Conservation (phyloP, 768 basidiomycete genomes). For the Leccinum uliginosum region DNA sequence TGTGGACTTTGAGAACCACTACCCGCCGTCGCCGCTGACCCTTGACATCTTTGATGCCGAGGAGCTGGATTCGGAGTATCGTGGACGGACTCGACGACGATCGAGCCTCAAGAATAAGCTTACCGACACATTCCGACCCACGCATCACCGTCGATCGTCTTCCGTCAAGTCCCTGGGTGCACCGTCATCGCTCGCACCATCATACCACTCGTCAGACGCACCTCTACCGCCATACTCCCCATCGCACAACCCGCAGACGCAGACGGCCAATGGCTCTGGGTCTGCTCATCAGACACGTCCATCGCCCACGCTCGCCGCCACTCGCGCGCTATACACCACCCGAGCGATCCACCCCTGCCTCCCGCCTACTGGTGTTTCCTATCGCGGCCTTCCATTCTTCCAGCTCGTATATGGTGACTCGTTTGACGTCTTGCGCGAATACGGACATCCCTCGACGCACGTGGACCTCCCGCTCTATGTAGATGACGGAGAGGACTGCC, state of each 20-base stretch:
- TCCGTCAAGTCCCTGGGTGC: conserved; percentile 32
- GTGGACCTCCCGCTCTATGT: conserved; percentile 71
- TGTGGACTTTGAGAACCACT: conserved; percentile 21
- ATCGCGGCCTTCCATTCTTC: conserved; percentile 77
- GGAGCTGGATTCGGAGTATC: conserved; percentile 22
- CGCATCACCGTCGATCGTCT: conserved; percentile 32
- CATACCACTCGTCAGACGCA: conserved; percentile 19
- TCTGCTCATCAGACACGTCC: conserved; percentile 17
- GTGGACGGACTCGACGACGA: conserved; percentile 27
- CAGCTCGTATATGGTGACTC: conserved; percentile 57
- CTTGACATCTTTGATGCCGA: conserved; percentile 21
- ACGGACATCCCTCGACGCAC: conserved; percentile 74
- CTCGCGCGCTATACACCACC: conserved; percentile 59
- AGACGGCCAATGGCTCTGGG: conserved; percentile 11
- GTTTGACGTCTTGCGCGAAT: conserved; percentile 68
- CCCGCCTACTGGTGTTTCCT: conserved; percentile 59
- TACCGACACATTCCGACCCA: conserved; percentile 28
- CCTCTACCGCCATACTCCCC: conserved; percentile 24
- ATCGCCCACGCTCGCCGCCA: conserved; percentile 24
- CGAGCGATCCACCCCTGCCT: conserved; percentile 64
- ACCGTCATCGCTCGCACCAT: conserved; percentile 24
- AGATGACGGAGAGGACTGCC: conserved; percentile 73
- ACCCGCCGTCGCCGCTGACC: conserved; percentile 28
- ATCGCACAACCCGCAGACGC: conserved; percentile 13
- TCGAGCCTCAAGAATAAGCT: conserved; percentile 32